These are phyloP conservation scores for Termitomyces sp. DNA, from an alignment of 768 basidiomycete genomes.

Conservation along the genomic window DNA sequence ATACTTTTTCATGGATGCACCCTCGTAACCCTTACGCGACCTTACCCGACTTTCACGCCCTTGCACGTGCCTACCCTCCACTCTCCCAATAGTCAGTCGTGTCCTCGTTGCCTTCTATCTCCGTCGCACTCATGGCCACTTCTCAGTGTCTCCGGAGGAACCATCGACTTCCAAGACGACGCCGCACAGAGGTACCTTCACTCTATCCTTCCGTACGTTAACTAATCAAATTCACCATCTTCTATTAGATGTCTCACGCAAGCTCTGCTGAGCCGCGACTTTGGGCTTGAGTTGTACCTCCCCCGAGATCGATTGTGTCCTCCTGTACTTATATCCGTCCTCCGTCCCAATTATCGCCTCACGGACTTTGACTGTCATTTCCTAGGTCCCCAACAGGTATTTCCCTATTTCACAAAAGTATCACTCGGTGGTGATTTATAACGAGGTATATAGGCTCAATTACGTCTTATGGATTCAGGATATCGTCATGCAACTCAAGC, in stretches of 20 bases:
- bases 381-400: slow-evolving; percentile 70
- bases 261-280: slow-evolving; percentile 74
- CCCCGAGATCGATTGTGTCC: slow-evolving; percentile 80
- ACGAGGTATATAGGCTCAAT: slow-evolving; percentile 54
- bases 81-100: slow-evolving; percentile 16
- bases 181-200: slow-evolving; percentile 56
- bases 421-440: neutral
- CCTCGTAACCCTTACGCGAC: slow-evolving; percentile 33
- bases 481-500: slow-evolving; percentile 36
- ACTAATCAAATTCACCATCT: neutral
- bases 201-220: neutral
- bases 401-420: neutral
- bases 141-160: slow-evolving; percentile 20
- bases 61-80: slow-evolving; percentile 54
- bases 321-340: slow-evolving; percentile 42
- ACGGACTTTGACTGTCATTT: neutral
- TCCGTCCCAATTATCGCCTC: neutral
- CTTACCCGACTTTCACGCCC: slow-evolving; percentile 49
- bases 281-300: slow-evolving; percentile 53
- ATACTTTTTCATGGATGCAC: slow-evolving; percentile 27
- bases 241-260: slow-evolving; percentile 65
- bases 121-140: neutral
- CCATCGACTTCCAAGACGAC: slow-evolving; percentile 76
- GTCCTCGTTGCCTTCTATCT: too few relatives aligned
- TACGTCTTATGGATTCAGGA: slow-evolving; percentile 87